Evolutionary conservation across 2,329 filamentous ascomycete genomes (phyloP).

Genomic region (Aotearoamyces nothofagi): DNA sequence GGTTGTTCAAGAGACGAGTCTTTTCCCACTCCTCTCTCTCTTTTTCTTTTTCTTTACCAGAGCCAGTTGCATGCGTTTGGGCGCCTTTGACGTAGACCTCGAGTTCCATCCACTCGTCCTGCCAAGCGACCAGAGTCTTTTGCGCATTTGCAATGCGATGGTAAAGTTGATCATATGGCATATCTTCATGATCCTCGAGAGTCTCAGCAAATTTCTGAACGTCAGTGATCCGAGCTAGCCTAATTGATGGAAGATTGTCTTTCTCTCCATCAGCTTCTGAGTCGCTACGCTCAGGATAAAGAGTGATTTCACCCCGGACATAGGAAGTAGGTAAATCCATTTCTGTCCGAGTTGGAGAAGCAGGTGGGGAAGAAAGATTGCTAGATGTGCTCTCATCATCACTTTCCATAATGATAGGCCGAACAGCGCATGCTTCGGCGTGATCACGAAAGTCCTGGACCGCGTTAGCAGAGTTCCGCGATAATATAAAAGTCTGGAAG

Average conservation of each 20-base stretch:
- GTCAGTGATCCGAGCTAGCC: slow-evolving; percentile 33
- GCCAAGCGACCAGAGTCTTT: slow-evolving; percentile 31
- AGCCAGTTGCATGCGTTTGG: too few species aligned
- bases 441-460: background rate
- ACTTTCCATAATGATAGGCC: background rate
- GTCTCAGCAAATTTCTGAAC: slow-evolving; percentile 31
- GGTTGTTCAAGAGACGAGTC: too few species aligned
- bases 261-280: slow-evolving; percentile 5
- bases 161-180: slow-evolving; percentile 30
- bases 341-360: too few species aligned
- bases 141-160: slow-evolving; percentile 28
- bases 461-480: too few species aligned
- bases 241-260: too few species aligned
- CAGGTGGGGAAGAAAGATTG: slow-evolving; percentile 1
- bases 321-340: too few species aligned
- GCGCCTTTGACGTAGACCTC: slow-evolving; percentile 32
- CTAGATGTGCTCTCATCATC: background rate
- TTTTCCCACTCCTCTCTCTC: slow-evolving; percentile 40
- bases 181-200: slow-evolving; percentile 33
- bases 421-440: background rate
- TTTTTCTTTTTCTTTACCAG: slow-evolving; percentile 38
- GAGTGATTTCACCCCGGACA: too few species aligned
- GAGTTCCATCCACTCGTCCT: slow-evolving; percentile 36
- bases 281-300: too few species aligned
- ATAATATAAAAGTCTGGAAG: too few species aligned